Evolutionary conservation across 106 monocot genomes (phyloP).

Genomic region (Platanthera zijinensis): DNA sequence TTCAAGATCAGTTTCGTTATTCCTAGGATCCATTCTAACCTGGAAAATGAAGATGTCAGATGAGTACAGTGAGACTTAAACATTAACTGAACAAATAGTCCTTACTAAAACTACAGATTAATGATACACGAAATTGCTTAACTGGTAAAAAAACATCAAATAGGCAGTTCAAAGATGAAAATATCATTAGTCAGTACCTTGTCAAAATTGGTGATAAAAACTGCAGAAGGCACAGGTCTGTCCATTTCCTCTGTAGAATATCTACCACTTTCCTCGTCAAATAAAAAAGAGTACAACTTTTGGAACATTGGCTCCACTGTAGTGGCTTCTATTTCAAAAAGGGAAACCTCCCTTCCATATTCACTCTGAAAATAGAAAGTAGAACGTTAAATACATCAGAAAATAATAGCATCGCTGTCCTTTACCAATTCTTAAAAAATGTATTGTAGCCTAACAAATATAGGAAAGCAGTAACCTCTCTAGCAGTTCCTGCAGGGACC

Average conservation of each 20-base stretch:
- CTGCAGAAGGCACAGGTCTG: conserved; percentile 55
- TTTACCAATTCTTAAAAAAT: background rate
- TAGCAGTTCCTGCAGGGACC: conserved; percentile 59
- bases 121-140: background rate
- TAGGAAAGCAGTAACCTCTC: conserved; percentile 48
- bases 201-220: conserved; percentile 78
- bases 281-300: conserved; percentile 55
- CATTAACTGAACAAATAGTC: background rate
- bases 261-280: conserved; percentile 50
- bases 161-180: background rate
- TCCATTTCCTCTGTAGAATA: conserved; percentile 61
- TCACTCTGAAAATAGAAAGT: conserved; percentile 62
- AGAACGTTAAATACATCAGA: background rate
- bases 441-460: background rate
- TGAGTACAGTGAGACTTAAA: background rate
- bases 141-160: background rate
- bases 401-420: background rate
- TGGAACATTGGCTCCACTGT: conserved; percentile 57
- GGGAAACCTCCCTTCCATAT: conserved; percentile 75
- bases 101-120: background rate
- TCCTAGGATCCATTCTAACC: conserved; percentile 79
- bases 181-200: conserved; percentile 33
- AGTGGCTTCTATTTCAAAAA: conserved; percentile 83
- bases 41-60: conserved; percentile 12
- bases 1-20: conserved; percentile 56